Evolutionary conservation across 2,329 filamentous ascomycete species (phyloP).

Genomic region (Sporothrix variecibatus): DNA sequence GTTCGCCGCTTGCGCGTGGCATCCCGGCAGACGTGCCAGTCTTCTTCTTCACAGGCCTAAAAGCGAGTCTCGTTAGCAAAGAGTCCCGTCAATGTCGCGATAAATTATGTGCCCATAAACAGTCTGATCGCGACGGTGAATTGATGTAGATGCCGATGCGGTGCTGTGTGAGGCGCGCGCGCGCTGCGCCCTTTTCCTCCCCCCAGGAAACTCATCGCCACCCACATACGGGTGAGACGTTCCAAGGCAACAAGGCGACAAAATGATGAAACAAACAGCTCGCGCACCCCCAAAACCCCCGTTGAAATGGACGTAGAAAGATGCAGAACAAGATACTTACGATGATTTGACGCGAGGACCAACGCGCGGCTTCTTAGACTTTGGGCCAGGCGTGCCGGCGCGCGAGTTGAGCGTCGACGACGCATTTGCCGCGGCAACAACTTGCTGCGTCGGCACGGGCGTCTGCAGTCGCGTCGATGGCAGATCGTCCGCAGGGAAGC

Average conservation of each 20-base stretch:
- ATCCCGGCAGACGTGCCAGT: slow-evolving; percentile 68
- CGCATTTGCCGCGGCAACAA: slow-evolving; percentile 4
- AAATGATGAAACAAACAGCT: not conserved
- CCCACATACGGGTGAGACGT: slow-evolving; percentile 12
- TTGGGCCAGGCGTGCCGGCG: slow-evolving; percentile 60
- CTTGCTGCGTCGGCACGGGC: slow-evolving; percentile 22
- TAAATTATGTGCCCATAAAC: not conserved
- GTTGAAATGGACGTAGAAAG: slow-evolving; percentile 22
- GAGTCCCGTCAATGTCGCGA: not conserved
- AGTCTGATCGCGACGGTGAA: not conserved
- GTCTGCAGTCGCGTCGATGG: slow-evolving; percentile 29
- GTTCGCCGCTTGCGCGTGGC: slow-evolving; percentile 64
- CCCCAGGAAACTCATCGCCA: not conserved
- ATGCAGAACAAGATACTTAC: slow-evolving; percentile 51
- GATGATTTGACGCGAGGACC: slow-evolving; percentile 69
- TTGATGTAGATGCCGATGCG: not conserved
- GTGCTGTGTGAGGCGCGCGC: not conserved
- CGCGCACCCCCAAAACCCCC: not conserved
- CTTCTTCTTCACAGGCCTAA: slow-evolving; percentile 75
- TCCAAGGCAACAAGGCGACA: not conserved
- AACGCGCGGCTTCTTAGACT: slow-evolving; percentile 61
- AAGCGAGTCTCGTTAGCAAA: slow-evolving; percentile 31
- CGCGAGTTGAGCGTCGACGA: slow-evolving; percentile 48
- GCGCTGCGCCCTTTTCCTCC: not conserved
- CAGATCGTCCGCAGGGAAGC: slow-evolving; percentile 42